These are phyloP conservation scores for Blastocystis sp. DNA, from an alignment of 352 stramenopile genomes.

Conservation along the genomic window DNA sequence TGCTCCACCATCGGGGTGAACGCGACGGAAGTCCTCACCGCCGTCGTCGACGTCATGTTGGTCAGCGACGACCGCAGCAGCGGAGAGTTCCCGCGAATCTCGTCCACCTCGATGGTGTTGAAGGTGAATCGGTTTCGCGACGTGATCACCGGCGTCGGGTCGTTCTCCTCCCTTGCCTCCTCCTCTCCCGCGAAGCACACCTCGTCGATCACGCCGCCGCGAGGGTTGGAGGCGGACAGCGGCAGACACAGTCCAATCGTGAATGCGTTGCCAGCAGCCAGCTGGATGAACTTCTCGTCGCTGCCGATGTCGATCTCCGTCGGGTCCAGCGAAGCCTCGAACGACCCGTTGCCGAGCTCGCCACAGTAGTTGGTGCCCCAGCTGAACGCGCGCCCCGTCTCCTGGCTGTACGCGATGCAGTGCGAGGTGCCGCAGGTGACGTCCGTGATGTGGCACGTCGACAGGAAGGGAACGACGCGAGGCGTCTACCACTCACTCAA, in stretches of 20 bases:
- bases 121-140: constrained; percentile 22
- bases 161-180: not conserved
- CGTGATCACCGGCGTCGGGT: too few relatives aligned
- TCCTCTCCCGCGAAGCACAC: not conserved
- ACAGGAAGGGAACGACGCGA: constrained; percentile 35
- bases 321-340: not conserved
- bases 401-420: constrained; percentile 75
- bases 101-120: constrained; percentile 27
- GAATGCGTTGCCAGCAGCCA: constrained; percentile 44
- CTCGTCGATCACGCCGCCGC: not conserved
- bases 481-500: constrained; percentile 74
- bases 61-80: not conserved
- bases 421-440: constrained; percentile 74
- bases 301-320: not conserved
- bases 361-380: constrained; percentile 75
- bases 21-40: not conserved
- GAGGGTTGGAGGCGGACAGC: not conserved
- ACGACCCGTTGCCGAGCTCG: constrained; percentile 16
- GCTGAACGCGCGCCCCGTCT: constrained; percentile 74
- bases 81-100: not conserved
- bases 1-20: constrained; percentile 42
- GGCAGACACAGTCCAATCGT: constrained; percentile 10
- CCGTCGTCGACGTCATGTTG: constrained; percentile 25
- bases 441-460: constrained; percentile 68
- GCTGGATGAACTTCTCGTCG: constrained; percentile 24